Conservation (phyloP, 2,329 filamentous ascomycete genomes). For the Alternaria hordeiaustralica region DNA sequence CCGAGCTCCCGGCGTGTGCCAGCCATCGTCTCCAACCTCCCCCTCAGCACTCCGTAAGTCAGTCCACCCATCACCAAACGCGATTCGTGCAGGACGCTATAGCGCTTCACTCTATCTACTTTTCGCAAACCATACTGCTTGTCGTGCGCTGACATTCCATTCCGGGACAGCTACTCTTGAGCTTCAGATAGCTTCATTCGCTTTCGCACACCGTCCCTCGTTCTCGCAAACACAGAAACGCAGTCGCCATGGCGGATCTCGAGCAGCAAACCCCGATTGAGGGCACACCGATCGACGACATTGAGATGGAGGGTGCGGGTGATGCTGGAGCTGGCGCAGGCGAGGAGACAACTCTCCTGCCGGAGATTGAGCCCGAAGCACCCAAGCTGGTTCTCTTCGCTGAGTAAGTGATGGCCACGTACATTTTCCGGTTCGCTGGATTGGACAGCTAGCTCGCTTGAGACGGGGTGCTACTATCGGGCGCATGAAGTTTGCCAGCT, state of each 20-base stretch:
- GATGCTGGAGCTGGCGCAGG: conserved; percentile 17
- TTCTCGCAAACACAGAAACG: neutral
- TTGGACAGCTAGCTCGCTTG: neutral
- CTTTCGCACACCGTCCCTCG: neutral
- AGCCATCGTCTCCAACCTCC: neutral
- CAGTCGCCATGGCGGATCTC: conserved; percentile 36
- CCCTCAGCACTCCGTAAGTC: neutral
- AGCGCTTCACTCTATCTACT: neutral
- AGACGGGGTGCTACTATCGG: neutral
- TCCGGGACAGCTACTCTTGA: neutral
- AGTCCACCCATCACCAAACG: neutral
- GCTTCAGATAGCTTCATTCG: neutral
- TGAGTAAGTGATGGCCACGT: conserved; percentile 46
- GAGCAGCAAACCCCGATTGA: conserved; percentile 40
- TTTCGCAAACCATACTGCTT: neutral
- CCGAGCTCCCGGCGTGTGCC: conserved; percentile 1
- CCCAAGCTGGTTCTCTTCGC: conserved; percentile 53
- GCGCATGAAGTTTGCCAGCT: neutral
- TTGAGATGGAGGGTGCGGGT: conserved; percentile 56
- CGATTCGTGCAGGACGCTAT: neutral
- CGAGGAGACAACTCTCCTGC: conserved; percentile 46
- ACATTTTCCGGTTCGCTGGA: neutral
- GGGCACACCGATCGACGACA: conserved; percentile 49
- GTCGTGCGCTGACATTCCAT: neutral
- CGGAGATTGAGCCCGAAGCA: conserved; percentile 52